Conservation (phyloP, 495 filamentous ascomycete species). For the Melanomma pulvis-pyrius region DNA sequence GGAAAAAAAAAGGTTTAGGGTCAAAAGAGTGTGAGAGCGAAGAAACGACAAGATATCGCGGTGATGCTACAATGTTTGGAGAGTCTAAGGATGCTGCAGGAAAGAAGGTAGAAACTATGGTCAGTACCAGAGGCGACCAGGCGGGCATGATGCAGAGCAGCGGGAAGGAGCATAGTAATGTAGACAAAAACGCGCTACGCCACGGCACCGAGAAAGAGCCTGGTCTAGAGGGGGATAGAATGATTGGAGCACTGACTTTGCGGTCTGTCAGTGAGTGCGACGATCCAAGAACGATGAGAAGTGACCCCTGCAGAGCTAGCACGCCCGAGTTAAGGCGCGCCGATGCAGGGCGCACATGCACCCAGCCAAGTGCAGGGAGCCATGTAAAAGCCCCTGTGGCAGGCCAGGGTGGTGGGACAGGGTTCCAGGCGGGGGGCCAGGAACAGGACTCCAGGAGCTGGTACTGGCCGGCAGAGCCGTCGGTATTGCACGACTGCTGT, state of each 20-base stretch:
- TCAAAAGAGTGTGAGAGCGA: not conserved
- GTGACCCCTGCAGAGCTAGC: conserved; percentile 21
- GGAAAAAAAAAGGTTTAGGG: not conserved
- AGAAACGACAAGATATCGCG: conserved; percentile 7
- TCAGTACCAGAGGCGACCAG: conserved; percentile 26
- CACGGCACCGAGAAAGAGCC: conserved; percentile 8
- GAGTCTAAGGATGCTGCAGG: not conserved
- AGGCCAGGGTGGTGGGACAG: conserved; percentile 12
- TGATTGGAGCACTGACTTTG: conserved; percentile 28
- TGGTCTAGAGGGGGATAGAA: conserved; percentile 13
- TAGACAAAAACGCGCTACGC: conserved; percentile 22
- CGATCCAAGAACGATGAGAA: conserved; percentile 25
- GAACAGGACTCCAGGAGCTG: conserved; percentile 21
- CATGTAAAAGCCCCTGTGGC: not conserved
- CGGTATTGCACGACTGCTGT: conserved; percentile 6
- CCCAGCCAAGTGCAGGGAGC: conserved; percentile 9
- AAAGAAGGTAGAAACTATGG: conserved; percentile 14
- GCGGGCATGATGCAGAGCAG: conserved; percentile 5
- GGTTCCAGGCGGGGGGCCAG: conserved; percentile 16
- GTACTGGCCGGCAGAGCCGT: conserved; percentile 21
- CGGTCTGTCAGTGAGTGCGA: conserved; percentile 15
- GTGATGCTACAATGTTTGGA: not conserved
- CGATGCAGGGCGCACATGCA: conserved; percentile 2
- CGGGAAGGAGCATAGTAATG: conserved; percentile 30
- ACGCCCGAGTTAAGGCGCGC: not conserved